Evolutionary conservation across 2,329 filamentous ascomycete species (phyloP), one percentile per base, ranked within the genome.

Genomic region (Colletotrichum coccodes): DNA sequence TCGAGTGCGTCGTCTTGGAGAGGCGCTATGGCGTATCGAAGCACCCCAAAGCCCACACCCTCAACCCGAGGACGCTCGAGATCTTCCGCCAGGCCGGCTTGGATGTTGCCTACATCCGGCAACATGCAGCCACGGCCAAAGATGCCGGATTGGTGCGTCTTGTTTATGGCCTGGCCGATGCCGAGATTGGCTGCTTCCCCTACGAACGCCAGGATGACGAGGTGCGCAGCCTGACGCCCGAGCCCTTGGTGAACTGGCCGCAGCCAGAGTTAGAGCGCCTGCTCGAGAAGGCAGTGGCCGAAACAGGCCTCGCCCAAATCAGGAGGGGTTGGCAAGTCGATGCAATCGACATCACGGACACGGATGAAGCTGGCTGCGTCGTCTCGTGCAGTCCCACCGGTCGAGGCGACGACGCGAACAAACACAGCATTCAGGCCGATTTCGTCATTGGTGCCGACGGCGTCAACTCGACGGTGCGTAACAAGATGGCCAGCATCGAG

Each of bases 41-140:
- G 16, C 64, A 67, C 34, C 64, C 69, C 6, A 71, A 71, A 53
- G 69, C 69, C 21, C 69, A 71, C 44, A 69, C 69, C 14, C 18
- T 71, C 40, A 70, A 65, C 53, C 66, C 69, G 21, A 40, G n/a
- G 50, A 70, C 69, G 23, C 65, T 71, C 6, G 69, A 71, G 52
- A 71, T 70, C 23, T 71, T 70, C 46, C 66, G 69, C 36, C 69
- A 70, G 50, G 57, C 61, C 30, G 66, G 56, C 7, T 36, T 71
- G 8, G 54, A 65, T 21, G 52, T 70, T 8, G 38, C 44, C 14
- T n/a, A 54, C 26, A 70, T 71, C 28, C 65, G 69, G 14, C n/a
- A 60, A 36, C 32, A 62, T n/a, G 66, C 66, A 32, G 69, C 66
- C 14, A 12, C 21, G n/a, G 36, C 60, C 32, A 59, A 54, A 46